Evolutionary conservation across 2,329 filamentous ascomycete species (phyloP).

Genomic region (Niveomyces coronatus): DNA sequence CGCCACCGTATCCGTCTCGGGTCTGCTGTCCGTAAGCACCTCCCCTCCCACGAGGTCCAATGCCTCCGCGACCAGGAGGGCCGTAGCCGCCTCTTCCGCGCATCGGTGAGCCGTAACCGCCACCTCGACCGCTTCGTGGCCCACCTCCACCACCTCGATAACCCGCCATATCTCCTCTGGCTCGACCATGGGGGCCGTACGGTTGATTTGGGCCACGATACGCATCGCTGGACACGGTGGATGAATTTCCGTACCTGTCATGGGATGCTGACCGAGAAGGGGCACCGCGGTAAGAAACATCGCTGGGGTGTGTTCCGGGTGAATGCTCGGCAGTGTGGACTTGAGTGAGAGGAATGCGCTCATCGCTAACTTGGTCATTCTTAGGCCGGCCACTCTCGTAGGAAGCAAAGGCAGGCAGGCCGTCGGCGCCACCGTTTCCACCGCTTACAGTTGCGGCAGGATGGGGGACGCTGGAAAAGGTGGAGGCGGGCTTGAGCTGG

Average conservation of each 20-base stretch:
- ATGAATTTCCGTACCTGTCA: conserved; percentile 64
- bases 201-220: conserved; percentile 33
- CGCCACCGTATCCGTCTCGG: conserved; percentile 8
- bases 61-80: conserved; percentile 6
- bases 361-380: conserved; percentile 53
- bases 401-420: conserved; percentile 46
- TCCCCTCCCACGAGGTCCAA: conserved; percentile 4
- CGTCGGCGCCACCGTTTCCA: conserved; percentile 39
- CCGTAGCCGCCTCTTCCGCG: conserved; percentile 27
- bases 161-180: conserved; percentile 35
- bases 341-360: conserved; percentile 59
- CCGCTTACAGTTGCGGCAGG: conserved; percentile 48
- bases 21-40: conserved; percentile 2
- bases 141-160: conserved; percentile 28
- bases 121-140: conserved; percentile 38
- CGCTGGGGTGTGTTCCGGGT: conserved; percentile 33
- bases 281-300: conserved; percentile 25
- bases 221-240: conserved; percentile 32
- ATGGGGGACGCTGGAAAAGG: conserved; percentile 42
- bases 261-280: conserved; percentile 32
- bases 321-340: conserved; percentile 51
- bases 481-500: conserved; percentile 35
- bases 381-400: conserved; percentile 55
- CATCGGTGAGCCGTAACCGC: conserved; percentile 36
- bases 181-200: conserved; percentile 35